These are phyloP conservation scores for Cladobotryum protrusum DNA, from an alignment of 2,329 filamentous ascomycete species.

Conservation along the genomic window DNA sequence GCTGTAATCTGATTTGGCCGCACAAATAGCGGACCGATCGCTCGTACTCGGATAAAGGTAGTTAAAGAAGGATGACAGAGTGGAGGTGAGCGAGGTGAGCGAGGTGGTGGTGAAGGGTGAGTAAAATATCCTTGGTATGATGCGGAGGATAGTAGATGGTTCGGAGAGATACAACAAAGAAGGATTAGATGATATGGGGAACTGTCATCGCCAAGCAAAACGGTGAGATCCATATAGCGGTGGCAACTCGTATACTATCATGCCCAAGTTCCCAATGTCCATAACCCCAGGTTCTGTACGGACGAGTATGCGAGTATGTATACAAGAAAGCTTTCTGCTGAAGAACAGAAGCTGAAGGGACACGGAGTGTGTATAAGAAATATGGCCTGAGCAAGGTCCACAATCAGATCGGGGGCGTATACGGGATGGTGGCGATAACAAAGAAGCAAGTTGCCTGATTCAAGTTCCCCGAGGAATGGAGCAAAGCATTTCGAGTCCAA, in stretches of 20 bases:
- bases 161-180: conserved; percentile 7
- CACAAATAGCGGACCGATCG: conserved; percentile 11
- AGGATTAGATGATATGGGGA: conserved; percentile 4
- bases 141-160: conserved; percentile 1
- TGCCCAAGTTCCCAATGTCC: conserved; percentile 7
- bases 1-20: conserved; percentile 12
- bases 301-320: background rate
- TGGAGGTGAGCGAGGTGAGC: conserved; percentile 2
- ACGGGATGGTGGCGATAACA: background rate
- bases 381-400: background rate
- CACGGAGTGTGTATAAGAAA: background rate
- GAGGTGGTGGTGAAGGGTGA: background rate
- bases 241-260: background rate
- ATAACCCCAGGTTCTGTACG: conserved; percentile 4
- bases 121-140: background rate
- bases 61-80: conserved; percentile 7
- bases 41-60: conserved; percentile 6
- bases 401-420: background rate
- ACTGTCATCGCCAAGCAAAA: conserved; percentile 5
- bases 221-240: conserved; percentile 6
- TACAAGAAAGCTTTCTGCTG: background rate
- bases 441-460: background rate
- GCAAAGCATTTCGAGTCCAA: too few species aligned
- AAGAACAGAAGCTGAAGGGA: conserved; percentile 1
- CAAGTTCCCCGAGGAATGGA: background rate